Conservation (phyloP, 345 rosid genomes). For the Reutealis trisperma region DNA sequence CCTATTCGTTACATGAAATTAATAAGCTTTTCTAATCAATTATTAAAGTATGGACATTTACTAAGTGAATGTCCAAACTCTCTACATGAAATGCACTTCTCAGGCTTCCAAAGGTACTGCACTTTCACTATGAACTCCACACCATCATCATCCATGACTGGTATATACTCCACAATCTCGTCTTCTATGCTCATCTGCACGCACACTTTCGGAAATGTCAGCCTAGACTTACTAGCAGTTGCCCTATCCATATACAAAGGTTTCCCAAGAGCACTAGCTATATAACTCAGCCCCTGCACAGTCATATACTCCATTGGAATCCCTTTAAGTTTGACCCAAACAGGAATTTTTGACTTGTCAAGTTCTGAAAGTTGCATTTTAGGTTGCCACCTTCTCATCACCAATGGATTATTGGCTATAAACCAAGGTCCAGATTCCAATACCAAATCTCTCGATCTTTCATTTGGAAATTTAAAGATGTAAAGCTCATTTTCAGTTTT, state of each 20-base stretch:
- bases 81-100: neutral
- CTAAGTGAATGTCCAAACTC: neutral
- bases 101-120: constrained; percentile 1
- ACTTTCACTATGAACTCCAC: neutral
- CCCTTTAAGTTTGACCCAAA: neutral
- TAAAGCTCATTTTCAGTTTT: neutral
- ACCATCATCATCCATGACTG: neutral
- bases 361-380: neutral
- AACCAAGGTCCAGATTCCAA: constrained; percentile 6
- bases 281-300: neutral
- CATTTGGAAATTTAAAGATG: constrained; percentile 9
- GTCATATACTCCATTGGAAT: constrained; percentile 3
- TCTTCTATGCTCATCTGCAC: constrained; percentile 5
- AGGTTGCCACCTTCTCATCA: constrained; percentile 10
- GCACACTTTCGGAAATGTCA: neutral
- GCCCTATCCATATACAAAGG: neutral
- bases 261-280: constrained; percentile 5
- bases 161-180: neutral
- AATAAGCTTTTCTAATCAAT: neutral
- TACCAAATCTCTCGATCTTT: neutral
- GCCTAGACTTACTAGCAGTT: neutral
- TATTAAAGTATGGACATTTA: neutral
- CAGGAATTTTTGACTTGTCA: neutral
- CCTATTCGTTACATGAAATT: neutral
- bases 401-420: neutral